Conservation (phyloP, 2,329 filamentous ascomycete species). For the Colletotrichum endophyticum region DNA sequence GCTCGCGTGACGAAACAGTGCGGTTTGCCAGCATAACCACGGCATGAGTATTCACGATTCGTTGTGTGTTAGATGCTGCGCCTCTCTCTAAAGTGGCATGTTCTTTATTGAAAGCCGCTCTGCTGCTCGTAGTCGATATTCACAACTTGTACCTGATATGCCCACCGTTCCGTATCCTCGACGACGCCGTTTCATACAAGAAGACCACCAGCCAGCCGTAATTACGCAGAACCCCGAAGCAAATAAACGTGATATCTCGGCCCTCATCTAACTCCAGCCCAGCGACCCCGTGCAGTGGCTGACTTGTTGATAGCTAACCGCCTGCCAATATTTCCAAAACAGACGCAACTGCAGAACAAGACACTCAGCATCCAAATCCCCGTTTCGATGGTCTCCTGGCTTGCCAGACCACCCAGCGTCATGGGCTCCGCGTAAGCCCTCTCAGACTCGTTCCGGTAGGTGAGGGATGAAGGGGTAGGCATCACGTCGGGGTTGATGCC, state of each 20-base stretch:
- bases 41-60: not conserved
- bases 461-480: slow-evolving; percentile 63
- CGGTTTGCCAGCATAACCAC: not conserved
- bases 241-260: not conserved
- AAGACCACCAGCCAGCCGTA: not conserved
- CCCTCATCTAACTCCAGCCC: slow-evolving; percentile 29
- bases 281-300: slow-evolving; percentile 47
- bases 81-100: not conserved
- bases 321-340: slow-evolving; percentile 94
- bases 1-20: not conserved
- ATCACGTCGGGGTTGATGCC: slow-evolving; percentile 80
- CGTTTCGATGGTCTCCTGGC: slow-evolving; percentile 69
- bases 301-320: slow-evolving; percentile 66
- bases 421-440: slow-evolving; percentile 24
- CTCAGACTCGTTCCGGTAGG: slow-evolving; percentile 27
- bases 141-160: not conserved
- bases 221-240: not conserved
- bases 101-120: not conserved
- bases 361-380: slow-evolving; percentile 93
- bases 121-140: not conserved
- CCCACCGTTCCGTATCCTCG: not conserved
- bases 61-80: too few species aligned
- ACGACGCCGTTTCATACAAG: not conserved
- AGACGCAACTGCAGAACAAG: slow-evolving; percentile 91
- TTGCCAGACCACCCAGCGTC: slow-evolving; percentile 60